Evolutionary conservation across 768 basidiomycete species (phyloP), one percentile per base, ranked within the genome.

Genomic region (Auricularia cornea): DNA sequence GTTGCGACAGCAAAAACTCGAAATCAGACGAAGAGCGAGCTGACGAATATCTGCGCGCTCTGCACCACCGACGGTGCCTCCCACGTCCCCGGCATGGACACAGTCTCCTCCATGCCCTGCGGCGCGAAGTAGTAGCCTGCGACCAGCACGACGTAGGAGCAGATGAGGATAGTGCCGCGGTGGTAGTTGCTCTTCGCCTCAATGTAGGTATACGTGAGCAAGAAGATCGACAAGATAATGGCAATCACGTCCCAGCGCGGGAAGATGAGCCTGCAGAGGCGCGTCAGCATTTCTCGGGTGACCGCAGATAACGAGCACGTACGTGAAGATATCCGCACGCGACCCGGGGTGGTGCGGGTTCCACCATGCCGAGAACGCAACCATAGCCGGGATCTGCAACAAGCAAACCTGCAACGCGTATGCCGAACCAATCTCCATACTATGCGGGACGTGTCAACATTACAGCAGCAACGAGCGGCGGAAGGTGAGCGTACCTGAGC

Each of bases 131-230:
- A 98, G 79, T 98, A 99, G 26, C 97, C 97, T 32, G 92, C 84
- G 38, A 84, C 75, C 35, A 99, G 85, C 56, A 98, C 95, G 57
- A 98, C 79, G 73, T 99, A 99, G 68, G 94, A 97, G 70, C 12
- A 79, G 62, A 98, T 89, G 56, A 99, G 85, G 64, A 97, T 97
- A 68, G 91, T 94, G 57, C 97, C 97, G 68, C 97, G 86, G 72
- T 98, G 94, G 73, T 99, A 99, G 76, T 98, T 98, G 69, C 90
- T 91, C 79, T 89, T 94, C n/a, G 94, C 94, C 76, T 99, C 97
- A 69, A 98, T 97, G 73, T 97, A 98, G 3, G 94, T 96, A 74
- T 99, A 99, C 0, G 97, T 98, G 82, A 99, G 85, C 66, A 98
- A 76, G 82, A 98, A 99, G 78, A 99, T 94, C 0, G 94, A 92